These are phyloP conservation scores for Fusarium nelsonii DNA, from an alignment of 2,329 filamentous ascomycete genomes.

Conservation along the genomic window DNA sequence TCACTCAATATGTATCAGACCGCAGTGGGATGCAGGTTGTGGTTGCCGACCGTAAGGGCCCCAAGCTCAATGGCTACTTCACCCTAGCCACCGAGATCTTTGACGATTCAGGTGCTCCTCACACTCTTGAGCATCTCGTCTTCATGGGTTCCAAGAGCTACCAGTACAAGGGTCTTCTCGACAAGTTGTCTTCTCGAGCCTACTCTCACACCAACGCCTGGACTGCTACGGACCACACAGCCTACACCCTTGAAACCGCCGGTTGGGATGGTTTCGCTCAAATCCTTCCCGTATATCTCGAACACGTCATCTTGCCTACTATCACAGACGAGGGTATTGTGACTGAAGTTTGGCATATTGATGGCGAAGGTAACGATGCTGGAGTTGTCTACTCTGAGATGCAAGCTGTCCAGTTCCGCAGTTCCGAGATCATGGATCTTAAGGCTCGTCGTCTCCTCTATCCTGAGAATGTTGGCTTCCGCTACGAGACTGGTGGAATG, in stretches of 20 bases:
- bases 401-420: conserved; percentile 92
- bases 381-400: conserved; percentile 99
- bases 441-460: conserved; percentile 84
- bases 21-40: conserved; percentile 95
- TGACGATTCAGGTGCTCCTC: conserved; percentile 93
- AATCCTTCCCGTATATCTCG: conserved; percentile 93
- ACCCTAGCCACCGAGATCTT: conserved; percentile 96
- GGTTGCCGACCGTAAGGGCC: conserved; percentile 90
- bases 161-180: conserved; percentile 92
- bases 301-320: conserved; percentile 91
- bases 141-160: conserved; percentile 96
- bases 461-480: conserved; percentile 89
- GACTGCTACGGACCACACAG: conserved; percentile 96
- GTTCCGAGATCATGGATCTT: conserved; percentile 88
- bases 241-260: conserved; percentile 93
- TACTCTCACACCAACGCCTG: conserved; percentile 97
- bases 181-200: conserved; percentile 91
- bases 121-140: conserved; percentile 84
- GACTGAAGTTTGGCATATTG: conserved; percentile 96
- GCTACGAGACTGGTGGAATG: conserved; percentile 98
- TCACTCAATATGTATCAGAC: conserved; percentile 96
- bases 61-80: conserved; percentile 96
- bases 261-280: conserved; percentile 98
- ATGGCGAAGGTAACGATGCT: conserved; percentile 93
- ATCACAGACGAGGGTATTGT: conserved; percentile 93